phyloP scores from a whole-genome alignment of 116 monocot species.

The Dioscorea cayenensis region DNA sequence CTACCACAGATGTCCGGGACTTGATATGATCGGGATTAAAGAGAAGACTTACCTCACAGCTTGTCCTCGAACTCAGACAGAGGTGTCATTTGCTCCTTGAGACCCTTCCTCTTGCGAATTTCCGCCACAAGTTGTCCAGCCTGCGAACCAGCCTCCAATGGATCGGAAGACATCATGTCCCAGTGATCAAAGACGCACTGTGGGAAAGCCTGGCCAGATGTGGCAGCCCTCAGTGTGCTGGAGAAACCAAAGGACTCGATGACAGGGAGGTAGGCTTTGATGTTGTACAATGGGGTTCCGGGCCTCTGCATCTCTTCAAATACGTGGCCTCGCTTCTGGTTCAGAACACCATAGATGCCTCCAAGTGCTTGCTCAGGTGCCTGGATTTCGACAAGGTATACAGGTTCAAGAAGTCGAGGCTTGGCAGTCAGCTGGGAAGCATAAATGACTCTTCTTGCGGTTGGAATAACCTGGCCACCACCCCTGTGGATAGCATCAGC shows the following conservation, averaged over 20 bases:
- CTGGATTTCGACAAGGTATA: conserved; percentile 44
- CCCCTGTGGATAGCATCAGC: conserved; percentile 54
- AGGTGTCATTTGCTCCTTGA: conserved; percentile 49
- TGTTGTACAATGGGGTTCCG: conserved; percentile 36
- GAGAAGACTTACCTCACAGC: conserved; percentile 9
- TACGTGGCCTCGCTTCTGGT: conserved; percentile 31
- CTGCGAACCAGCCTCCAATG: conserved; percentile 25
- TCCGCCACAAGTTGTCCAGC: conserved; percentile 16
- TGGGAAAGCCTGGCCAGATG: conserved; percentile 53
- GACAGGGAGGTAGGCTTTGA: conserved; percentile 49
- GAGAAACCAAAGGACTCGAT: conserved; percentile 46
- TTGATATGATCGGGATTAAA: too few species aligned
- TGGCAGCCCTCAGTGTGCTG: conserved; percentile 26
- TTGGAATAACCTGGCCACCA: conserved; percentile 49
- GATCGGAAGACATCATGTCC: conserved; percentile 43
- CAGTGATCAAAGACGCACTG: conserved; percentile 54
- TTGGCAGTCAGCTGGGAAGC: conserved; percentile 44
- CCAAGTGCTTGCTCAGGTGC: conserved; percentile 33
- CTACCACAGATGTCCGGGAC: too few species aligned
- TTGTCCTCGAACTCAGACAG: conserved; percentile 40
- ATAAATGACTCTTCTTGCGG: conserved; percentile 45
- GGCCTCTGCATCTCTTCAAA: conserved; percentile 35
- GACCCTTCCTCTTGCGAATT: conserved; percentile 52
- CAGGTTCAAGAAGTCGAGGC: conserved; percentile 40
- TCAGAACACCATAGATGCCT: conserved; percentile 29